Conservation (phyloP, 257 asterid species). For the Echium plantagineum region DNA sequence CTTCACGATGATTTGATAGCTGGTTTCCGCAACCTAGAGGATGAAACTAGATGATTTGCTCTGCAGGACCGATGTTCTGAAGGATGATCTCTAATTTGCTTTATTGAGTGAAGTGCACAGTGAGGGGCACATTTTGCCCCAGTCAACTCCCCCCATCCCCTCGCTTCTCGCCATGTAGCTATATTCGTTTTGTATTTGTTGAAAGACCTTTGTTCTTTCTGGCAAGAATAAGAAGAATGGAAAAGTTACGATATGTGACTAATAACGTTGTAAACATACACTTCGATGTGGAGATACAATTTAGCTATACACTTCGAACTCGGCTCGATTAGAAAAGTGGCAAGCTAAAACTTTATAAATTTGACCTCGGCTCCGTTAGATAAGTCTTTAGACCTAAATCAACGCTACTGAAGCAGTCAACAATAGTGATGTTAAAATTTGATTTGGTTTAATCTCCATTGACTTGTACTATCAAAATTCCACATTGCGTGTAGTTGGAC, state of each 20-base stretch:
- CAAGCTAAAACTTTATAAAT: too few relatives aligned
- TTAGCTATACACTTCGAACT: too few relatives aligned
- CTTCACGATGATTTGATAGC: conserved; percentile 78
- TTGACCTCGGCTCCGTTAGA: too few relatives aligned
- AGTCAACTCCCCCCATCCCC: neutral
- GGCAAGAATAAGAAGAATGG: neutral
- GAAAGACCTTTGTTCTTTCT: neutral
- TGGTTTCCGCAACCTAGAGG: conserved; percentile 98
- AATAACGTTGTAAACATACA: neutral
- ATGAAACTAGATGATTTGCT: conserved; percentile 59
- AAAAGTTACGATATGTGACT: neutral
- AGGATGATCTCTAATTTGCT: neutral
- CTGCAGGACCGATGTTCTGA: neutral
- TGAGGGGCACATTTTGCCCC: neutral
- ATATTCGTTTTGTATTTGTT: neutral
- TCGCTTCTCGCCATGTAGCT: neutral
- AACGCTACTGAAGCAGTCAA: too few relatives aligned
- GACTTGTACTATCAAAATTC: too few relatives aligned
- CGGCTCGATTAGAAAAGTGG: too few relatives aligned
- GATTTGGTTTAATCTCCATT: too few relatives aligned
- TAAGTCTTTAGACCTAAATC: too few relatives aligned
- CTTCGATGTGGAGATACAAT: neutral
- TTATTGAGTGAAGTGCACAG: neutral
- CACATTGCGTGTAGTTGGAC: too few relatives aligned
- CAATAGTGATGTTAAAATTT: too few relatives aligned